Evolutionary conservation across 352 stramenopile species (phyloP).

Genomic region (Peronospora farinosa): DNA sequence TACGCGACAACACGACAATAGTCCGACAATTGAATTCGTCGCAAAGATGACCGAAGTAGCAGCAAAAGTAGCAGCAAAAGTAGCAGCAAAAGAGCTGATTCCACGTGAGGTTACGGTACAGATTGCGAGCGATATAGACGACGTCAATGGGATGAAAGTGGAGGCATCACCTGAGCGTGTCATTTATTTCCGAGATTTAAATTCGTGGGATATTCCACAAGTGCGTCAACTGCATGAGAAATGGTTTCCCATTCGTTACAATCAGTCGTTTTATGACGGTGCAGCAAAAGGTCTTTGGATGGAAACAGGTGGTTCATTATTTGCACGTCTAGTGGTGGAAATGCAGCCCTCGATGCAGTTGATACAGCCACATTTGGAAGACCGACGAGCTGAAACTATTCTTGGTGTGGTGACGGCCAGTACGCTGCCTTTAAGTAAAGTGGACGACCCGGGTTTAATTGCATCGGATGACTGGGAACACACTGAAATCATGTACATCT

Average conservation of each 20-base stretch:
- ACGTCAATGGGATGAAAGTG: constrained; percentile 7
- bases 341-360: constrained; percentile 22
- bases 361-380: background rate
- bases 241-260: constrained; percentile 97
- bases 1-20: constrained; percentile 1
- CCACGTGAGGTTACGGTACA: constrained; percentile 21
- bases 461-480: constrained; percentile 51
- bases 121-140: constrained; percentile 13
- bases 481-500: constrained; percentile 93
- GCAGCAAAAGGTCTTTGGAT: constrained; percentile 81
- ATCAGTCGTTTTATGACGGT: constrained; percentile 93
- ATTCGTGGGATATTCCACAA: constrained; percentile 74
- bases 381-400: constrained; percentile 43
- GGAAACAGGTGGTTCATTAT: constrained; percentile 83
- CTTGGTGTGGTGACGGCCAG: constrained; percentile 88
- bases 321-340: constrained; percentile 83
- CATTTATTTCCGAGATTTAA: constrained; percentile 66
- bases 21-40: background rate
- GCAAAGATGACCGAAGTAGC: constrained; percentile 5
- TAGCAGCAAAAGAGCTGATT: constrained; percentile 11
- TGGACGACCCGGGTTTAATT: constrained; percentile 57
- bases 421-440: constrained; percentile 66
- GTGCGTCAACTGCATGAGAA: constrained; percentile 92
- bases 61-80: background rate
- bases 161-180: constrained; percentile 29